Conservation (phyloP, 1,139 yeast species). For the Magnusiomyces tetraspermus region DNA sequence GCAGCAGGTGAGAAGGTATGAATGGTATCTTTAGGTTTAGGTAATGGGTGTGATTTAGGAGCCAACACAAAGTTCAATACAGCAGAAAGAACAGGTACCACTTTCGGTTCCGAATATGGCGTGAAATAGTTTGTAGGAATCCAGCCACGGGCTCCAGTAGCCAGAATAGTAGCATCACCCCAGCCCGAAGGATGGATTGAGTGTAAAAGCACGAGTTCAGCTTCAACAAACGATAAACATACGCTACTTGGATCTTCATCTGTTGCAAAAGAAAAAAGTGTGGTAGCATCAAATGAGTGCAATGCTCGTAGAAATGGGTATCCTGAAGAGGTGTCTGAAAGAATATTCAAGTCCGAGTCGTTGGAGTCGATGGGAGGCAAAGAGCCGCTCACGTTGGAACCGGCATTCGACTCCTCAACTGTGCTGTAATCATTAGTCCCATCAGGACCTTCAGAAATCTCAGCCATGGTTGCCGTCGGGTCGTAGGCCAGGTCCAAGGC, state of each 20-base stretch:
- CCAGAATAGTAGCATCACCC: slow-evolving; percentile 87
- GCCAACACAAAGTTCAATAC: slow-evolving; percentile 67
- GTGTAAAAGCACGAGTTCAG: slow-evolving; percentile 80
- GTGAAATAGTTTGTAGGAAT: slow-evolving; percentile 85
- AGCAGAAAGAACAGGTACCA: slow-evolving; percentile 52
- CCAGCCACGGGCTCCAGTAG: slow-evolving; percentile 81
- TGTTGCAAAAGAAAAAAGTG: slow-evolving; percentile 39
- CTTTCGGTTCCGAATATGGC: slow-evolving; percentile 43
- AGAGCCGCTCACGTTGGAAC: too few species aligned
- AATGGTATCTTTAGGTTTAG: slow-evolving; percentile 8
- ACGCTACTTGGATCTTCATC: slow-evolving; percentile 55
- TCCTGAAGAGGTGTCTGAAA: slow-evolving; percentile 8
- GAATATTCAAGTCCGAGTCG: background rate
- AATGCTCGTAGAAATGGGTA: slow-evolving; percentile 45
- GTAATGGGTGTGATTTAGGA: slow-evolving; percentile 36
- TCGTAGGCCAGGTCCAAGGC: background rate
- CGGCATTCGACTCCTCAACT: too few species aligned
- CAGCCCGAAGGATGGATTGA: slow-evolving; percentile 89
- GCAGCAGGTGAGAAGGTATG: slow-evolving; percentile 33
- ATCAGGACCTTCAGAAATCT: background rate
- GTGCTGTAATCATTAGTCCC: too few species aligned
- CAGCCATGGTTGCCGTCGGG: background rate
- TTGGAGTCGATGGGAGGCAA: background rate
- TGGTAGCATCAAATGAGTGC: slow-evolving; percentile 66
- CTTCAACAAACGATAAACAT: slow-evolving; percentile 71